Evolutionary conservation across 306 rosid genomes (phyloP).

Genomic region (Begonia masoniana): DNA sequence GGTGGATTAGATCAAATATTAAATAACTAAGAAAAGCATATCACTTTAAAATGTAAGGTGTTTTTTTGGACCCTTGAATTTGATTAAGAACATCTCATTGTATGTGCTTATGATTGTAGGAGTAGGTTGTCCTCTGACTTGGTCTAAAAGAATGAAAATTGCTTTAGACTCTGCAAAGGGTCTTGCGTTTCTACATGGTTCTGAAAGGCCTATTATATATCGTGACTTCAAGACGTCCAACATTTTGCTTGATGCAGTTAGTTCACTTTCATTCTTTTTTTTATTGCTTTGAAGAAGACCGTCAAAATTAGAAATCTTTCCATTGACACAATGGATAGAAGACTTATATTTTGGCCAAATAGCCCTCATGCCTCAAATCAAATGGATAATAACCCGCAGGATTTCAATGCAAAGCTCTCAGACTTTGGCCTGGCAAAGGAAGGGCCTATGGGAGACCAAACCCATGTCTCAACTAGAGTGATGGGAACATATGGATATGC

Average conservation of each 20-base stretch:
- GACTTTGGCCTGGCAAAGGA: constrained; percentile 97
- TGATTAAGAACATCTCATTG: not conserved
- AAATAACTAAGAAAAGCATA: too few relatives aligned
- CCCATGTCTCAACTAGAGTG: constrained; percentile 93
- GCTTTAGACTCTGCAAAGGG: constrained; percentile 88
- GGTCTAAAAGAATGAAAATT: constrained; percentile 91
- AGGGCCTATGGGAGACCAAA: constrained; percentile 95
- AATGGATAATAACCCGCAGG: constrained; percentile 31
- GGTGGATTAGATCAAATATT: too few relatives aligned
- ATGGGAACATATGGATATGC: constrained; percentile 97
- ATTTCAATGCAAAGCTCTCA: constrained; percentile 81
- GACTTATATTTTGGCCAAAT: not conserved
- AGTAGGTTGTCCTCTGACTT: constrained; percentile 69
- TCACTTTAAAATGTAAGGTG: too few relatives aligned
- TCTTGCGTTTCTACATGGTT: constrained; percentile 90
- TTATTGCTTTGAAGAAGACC: not conserved
- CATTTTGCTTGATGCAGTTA: constrained; percentile 67
- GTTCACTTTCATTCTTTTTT: constrained; percentile 20
- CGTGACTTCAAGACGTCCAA: constrained; percentile 96
- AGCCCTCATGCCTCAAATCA: constrained; percentile 1
- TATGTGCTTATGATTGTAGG: constrained; percentile 34
- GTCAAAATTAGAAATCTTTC: not conserved
- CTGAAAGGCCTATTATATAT: constrained; percentile 74
- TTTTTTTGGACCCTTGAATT: too few relatives aligned
- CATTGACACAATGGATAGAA: too few relatives aligned